Conservation (phyloP, 2,329 filamentous ascomycete genomes). For the Orbilia ellipsospora region DNA sequence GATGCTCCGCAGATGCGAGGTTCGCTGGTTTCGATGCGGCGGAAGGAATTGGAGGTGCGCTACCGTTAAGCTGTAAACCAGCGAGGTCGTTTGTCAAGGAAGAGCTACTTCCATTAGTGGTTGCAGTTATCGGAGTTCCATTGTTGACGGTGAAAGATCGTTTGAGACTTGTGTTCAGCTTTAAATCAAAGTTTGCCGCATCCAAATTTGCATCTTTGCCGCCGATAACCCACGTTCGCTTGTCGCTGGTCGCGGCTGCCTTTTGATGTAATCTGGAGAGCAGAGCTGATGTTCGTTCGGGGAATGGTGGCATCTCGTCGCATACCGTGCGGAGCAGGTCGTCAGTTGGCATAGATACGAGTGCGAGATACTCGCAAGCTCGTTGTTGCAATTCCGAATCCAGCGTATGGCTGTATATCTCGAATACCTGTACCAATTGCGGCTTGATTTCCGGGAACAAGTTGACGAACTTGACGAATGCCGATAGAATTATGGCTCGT, state of each 20-base stretch:
- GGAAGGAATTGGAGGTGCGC: slow-evolving; percentile 64
- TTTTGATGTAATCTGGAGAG: slow-evolving; percentile 94
- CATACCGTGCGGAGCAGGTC: slow-evolving; percentile 92
- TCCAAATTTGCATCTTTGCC: slow-evolving; percentile 93
- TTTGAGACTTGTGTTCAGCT: slow-evolving; percentile 83
- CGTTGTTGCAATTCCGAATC: slow-evolving; percentile 96
- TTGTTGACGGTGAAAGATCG: slow-evolving; percentile 75
- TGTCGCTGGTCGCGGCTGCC: slow-evolving; percentile 90
- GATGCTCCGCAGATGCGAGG: slow-evolving; percentile 87
- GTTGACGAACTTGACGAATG: slow-evolving; percentile 97
- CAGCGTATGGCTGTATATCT: slow-evolving; percentile 90
- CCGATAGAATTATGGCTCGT: slow-evolving; percentile 91
- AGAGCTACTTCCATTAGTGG: slow-evolving; percentile 61
- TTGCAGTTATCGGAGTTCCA: slow-evolving; percentile 64
- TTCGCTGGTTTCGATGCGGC: slow-evolving; percentile 76
- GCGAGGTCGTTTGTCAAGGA: slow-evolving; percentile 73
- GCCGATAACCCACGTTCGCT: slow-evolving; percentile 96
- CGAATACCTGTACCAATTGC: slow-evolving; percentile 89
- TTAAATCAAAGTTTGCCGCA: slow-evolving; percentile 79
- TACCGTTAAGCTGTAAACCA: slow-evolving; percentile 80
- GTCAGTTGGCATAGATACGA: slow-evolving; percentile 87
- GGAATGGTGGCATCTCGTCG: slow-evolving; percentile 99
- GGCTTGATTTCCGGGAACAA: slow-evolving; percentile 98
- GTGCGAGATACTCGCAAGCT: slow-evolving; percentile 90
- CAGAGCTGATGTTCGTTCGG: slow-evolving; percentile 89